phyloP scores from a whole-genome alignment of 805 yeast genomes.

The Monosporozyma unispora region DNA sequence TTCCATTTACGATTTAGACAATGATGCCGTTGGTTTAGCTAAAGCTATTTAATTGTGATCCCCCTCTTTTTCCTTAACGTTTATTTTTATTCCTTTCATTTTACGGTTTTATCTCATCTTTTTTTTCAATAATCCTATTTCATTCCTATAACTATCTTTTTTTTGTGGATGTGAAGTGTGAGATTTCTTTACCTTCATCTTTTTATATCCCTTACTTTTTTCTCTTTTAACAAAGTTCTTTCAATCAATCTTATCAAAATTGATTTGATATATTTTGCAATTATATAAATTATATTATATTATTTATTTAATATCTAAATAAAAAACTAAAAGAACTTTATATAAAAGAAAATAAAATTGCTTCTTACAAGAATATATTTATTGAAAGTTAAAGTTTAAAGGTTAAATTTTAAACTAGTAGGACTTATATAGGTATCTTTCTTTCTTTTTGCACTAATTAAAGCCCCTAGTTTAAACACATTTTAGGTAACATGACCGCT shows the following conservation, averaged over 20 bases:
- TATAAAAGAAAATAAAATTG: not conserved
- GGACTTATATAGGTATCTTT: too few species aligned
- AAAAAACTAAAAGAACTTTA: not conserved
- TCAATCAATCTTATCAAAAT: not conserved
- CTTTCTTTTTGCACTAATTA: too few species aligned
- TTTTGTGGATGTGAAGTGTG: not conserved
- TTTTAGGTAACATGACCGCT: too few species aligned
- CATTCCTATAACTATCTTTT: not conserved
- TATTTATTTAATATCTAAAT: not conserved
- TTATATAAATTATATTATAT: not conserved
- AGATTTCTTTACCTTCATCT: not conserved
- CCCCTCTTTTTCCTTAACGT: not conserved
- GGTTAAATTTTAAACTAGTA: too few species aligned
- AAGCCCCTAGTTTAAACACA: too few species aligned
- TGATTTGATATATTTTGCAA: not conserved
- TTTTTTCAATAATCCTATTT: not conserved
- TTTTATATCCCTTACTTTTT: not conserved
- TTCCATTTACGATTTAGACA: conserved; percentile 85
- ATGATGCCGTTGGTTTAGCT: conserved; percentile 93
- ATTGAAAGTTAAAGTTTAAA: too few species aligned
- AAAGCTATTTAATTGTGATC: conserved; percentile 39
- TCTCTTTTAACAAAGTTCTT: not conserved
- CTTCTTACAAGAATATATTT: not conserved
- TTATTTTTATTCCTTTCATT: not conserved
- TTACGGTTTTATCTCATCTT: not conserved